Base-by-base conservation (phyloP, 129 eudicot genomes). In the Logfia minima region DNA sequence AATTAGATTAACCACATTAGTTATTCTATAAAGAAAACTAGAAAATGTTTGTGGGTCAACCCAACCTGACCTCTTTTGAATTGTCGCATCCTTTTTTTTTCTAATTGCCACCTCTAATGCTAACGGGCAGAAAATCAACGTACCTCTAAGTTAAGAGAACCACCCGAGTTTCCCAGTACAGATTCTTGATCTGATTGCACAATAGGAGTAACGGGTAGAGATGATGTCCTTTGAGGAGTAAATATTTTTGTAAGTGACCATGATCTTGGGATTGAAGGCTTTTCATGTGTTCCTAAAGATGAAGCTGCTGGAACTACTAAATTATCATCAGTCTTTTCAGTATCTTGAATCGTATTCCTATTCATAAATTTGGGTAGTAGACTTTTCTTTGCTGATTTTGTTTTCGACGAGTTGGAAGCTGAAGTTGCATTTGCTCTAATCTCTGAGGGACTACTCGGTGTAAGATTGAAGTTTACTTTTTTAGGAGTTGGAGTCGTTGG, bases 201-300 rank as follows among this genome's bases (percentile, higher is more conserved):
- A 62, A 88, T 64, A n/a, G 90, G 89, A 26, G 91, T 92, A 66
- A 82, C 84, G 3, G 98, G 98, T 76, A 92, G 66, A 59, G 98
- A 92, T 16, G 94, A 78, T 29, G 96, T 83, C 75, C 88, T 88
- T 23, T 88, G 88, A 80, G 98, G 98, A 39, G 94, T 82, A 74
- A 92, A 90, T 13, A 90, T 88, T 74, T 82, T 92, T 2, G 95
- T 79, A 26, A 92, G 88, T 35, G 96, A 92, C 92, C 90, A 88
- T 19, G 98, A 90, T 69, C 94, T 86, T 66, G 92, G 62, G 13
- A 88, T 86, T 14, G 92, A 80, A 62, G 84, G 75, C 79, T 84
- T 87, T 71, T 92, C 93, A 56, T 82, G 87, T 21, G 84, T 45
- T 70, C 65, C 19, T 3, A 81, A 34, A 41, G 77, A 72, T 16